These are phyloP conservation scores for Groenewaldozyma auringiensis DNA, from an alignment of 1,139 yeast species.

Conservation along the genomic window DNA sequence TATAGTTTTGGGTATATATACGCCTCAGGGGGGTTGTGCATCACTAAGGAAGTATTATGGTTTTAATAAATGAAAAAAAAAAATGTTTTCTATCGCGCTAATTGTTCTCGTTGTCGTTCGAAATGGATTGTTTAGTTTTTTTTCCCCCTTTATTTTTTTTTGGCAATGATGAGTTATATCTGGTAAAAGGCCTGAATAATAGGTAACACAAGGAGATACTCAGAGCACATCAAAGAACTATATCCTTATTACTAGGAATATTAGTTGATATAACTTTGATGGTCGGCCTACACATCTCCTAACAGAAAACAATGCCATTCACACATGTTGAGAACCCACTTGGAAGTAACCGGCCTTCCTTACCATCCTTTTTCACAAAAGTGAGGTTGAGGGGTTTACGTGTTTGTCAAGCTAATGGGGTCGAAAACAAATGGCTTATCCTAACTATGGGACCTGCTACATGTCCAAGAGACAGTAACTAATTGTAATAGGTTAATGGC, in stretches of 20 bases:
- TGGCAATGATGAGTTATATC: constrained; percentile 8
- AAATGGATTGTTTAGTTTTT: not conserved
- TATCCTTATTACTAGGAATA: no score
- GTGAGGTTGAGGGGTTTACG: not conserved
- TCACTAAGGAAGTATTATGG: not conserved
- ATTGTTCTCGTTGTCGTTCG: not conserved
- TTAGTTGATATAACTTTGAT: not conserved
- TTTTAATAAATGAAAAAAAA: not conserved
- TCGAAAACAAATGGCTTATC: no score
- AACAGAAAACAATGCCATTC: not conserved
- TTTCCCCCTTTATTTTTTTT: not conserved
- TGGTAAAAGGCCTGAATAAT: constrained; percentile 15
- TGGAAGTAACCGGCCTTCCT: not conserved
- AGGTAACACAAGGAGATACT: not conserved
- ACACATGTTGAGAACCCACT: not conserved
- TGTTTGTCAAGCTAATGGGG: not conserved
- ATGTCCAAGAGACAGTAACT: not conserved
- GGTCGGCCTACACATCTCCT: not conserved
- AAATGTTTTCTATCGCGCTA: no score
- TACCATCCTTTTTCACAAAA: not conserved
- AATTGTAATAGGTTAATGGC: not conserved
- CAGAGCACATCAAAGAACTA: not conserved
- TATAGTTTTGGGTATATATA: not conserved
- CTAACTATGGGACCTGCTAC: not conserved
- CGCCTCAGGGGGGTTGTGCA: no score